These are phyloP conservation scores for Pseudogymnoascus sp. DNA, from an alignment of 2,329 filamentous ascomycete species.

Conservation along the genomic window DNA sequence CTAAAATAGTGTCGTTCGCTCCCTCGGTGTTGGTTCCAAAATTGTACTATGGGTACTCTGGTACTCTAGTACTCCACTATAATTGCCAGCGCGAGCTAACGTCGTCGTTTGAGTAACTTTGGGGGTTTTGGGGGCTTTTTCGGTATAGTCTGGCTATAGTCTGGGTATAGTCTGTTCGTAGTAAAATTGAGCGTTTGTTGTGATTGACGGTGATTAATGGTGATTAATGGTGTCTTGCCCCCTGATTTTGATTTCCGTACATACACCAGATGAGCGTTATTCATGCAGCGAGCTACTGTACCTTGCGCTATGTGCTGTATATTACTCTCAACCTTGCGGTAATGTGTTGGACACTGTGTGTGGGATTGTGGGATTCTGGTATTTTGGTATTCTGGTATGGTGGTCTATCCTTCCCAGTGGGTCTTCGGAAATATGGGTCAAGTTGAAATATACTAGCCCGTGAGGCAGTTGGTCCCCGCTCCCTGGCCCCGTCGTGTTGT, in stretches of 20 bases:
- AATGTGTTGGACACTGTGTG: background rate
- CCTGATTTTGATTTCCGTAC: background rate
- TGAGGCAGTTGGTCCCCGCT: background rate
- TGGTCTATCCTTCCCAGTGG: background rate
- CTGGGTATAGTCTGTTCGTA: background rate
- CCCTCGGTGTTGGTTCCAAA: background rate
- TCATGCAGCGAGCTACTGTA: background rate
- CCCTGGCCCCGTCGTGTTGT: background rate
- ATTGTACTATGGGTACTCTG: background rate
- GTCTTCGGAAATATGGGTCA: conserved; percentile 6
- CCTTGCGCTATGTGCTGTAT: background rate
- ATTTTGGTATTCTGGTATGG: background rate
- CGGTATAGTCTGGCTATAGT: background rate
- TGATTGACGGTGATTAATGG: background rate
- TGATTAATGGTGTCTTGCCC: background rate
- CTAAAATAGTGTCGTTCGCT: conserved; percentile 6
- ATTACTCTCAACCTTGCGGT: background rate
- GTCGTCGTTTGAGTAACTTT: background rate
- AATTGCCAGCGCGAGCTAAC: background rate
- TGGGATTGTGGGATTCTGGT: background rate
- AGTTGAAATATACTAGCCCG: conserved; percentile 1
- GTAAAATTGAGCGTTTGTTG: background rate
- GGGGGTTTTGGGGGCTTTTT: background rate
- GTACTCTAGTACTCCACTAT: background rate
- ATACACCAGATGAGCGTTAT: background rate